Conservation (phyloP, 306 rosid species). For the Benincasa hispida region DNA sequence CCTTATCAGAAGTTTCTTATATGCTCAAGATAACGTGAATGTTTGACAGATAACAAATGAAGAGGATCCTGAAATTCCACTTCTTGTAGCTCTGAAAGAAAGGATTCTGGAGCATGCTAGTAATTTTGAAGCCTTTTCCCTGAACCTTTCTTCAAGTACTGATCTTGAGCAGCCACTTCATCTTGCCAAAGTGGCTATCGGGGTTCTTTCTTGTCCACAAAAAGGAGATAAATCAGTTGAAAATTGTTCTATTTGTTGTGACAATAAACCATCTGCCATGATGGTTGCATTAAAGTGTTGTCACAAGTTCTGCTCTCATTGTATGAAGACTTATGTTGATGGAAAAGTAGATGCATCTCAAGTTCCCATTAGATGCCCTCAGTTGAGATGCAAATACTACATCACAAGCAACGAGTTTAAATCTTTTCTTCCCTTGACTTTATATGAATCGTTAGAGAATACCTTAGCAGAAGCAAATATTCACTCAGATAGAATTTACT, state of each 20-base stretch:
- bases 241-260: conserved; percentile 81
- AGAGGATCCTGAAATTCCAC: conserved; percentile 52
- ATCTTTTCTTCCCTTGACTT: conserved; percentile 67
- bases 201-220: conserved; percentile 49
- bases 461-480: conserved; percentile 48
- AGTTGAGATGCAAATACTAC: conserved; percentile 60
- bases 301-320: conserved; percentile 78
- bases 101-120: conserved; percentile 64
- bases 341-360: conserved; percentile 57
- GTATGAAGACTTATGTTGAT: conserved; percentile 65
- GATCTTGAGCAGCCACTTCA: conserved; percentile 62
- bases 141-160: conserved; percentile 42
- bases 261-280: conserved; percentile 58
- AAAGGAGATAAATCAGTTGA: conserved; percentile 43
- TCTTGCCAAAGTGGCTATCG: conserved; percentile 83
- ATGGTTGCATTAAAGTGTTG: conserved; percentile 85
- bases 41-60: conserved; percentile 47
- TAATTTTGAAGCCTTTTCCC: conserved; percentile 54
- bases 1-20: background rate
- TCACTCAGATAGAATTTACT: conserved; percentile 50
- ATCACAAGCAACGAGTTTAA: conserved; percentile 52
- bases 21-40: conserved; percentile 15
- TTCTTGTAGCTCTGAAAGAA: conserved; percentile 56
- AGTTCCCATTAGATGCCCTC: conserved; percentile 82
- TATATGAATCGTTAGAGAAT: conserved; percentile 54